These are phyloP conservation scores for Colletotrichum endophyticum DNA, from an alignment of 2,329 filamentous ascomycete genomes.

Conservation along the genomic window DNA sequence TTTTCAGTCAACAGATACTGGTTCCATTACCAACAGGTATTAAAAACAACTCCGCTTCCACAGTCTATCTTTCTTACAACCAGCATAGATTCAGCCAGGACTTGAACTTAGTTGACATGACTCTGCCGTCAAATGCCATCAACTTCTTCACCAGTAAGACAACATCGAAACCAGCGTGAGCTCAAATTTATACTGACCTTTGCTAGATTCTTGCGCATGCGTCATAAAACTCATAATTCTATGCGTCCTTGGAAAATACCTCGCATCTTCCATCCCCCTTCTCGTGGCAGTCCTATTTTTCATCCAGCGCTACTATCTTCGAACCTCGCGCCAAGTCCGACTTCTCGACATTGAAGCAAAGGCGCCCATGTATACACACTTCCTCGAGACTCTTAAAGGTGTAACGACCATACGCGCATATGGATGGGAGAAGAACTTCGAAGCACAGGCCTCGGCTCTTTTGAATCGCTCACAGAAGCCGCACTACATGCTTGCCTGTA, in stretches of 20 bases:
- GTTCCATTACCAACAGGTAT: neutral
- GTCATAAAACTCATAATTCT: neutral
- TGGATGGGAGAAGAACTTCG: conserved; percentile 28
- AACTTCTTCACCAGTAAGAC: neutral
- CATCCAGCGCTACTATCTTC: conserved; percentile 27
- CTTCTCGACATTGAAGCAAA: conserved; percentile 34
- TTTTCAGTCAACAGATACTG: neutral
- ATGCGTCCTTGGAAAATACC: neutral
- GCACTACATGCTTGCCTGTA: conserved; percentile 55
- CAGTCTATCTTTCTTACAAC: neutral
- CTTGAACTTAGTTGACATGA: neutral
- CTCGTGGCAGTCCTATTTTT: conserved; percentile 28
- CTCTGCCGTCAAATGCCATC: neutral
- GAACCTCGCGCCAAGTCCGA: conserved; percentile 34
- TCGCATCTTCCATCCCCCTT: conserved; percentile 30
- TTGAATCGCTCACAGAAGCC: conserved; percentile 53
- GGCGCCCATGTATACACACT: conserved; percentile 31
- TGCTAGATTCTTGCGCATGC: neutral
- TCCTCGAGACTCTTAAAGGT: conserved; percentile 30
- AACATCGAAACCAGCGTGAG: no score
- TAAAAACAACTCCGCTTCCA: accelerated
- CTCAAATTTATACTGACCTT: neutral
- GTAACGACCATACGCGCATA: conserved; percentile 38
- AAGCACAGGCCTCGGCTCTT: conserved; percentile 21
- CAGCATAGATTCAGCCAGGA: neutral